These are phyloP conservation scores for Monosporozyma yasuniensis DNA, from an alignment of 805 yeast genomes.

Conservation along the genomic window DNA sequence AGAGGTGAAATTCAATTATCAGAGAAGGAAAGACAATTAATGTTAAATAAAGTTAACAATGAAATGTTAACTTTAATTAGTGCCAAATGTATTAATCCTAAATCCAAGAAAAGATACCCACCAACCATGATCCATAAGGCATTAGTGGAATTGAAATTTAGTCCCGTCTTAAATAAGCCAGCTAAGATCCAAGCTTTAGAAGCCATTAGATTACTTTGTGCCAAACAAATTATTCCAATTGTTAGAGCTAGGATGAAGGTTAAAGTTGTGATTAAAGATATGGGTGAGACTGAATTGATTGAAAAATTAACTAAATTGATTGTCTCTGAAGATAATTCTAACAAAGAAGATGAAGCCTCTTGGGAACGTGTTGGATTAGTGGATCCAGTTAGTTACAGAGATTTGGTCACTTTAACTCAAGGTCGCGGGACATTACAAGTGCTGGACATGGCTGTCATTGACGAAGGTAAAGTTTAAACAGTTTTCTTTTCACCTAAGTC, in stretches of 20 bases:
- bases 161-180: constrained; percentile 60
- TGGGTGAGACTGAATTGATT: constrained; percentile 29
- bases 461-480: constrained; percentile 13
- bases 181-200: constrained; percentile 88
- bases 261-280: constrained; percentile 46
- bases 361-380: constrained; percentile 61
- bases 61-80: constrained; percentile 78
- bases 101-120: constrained; percentile 82
- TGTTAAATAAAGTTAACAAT: constrained; percentile 62
- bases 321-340: constrained; percentile 29
- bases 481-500: neutral
- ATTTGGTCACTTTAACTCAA: constrained; percentile 51
- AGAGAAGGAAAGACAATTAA: constrained; percentile 82
- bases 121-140: constrained; percentile 91
- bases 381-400: constrained; percentile 78
- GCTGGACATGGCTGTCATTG: constrained; percentile 80
- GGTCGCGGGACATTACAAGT: constrained; percentile 67
- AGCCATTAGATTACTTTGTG: constrained; percentile 70
- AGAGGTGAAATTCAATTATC: constrained; percentile 93
- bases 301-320: constrained; percentile 37
- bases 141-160: constrained; percentile 66
- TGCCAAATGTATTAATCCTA: constrained; percentile 87
- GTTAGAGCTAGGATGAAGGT: constrained; percentile 92
- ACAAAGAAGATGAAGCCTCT: constrained; percentile 15
- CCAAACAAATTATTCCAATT: constrained; percentile 80